These are phyloP conservation scores for Aspergillus latus DNA, from an alignment of 2,329 filamentous ascomycete species.

Conservation along the genomic window DNA sequence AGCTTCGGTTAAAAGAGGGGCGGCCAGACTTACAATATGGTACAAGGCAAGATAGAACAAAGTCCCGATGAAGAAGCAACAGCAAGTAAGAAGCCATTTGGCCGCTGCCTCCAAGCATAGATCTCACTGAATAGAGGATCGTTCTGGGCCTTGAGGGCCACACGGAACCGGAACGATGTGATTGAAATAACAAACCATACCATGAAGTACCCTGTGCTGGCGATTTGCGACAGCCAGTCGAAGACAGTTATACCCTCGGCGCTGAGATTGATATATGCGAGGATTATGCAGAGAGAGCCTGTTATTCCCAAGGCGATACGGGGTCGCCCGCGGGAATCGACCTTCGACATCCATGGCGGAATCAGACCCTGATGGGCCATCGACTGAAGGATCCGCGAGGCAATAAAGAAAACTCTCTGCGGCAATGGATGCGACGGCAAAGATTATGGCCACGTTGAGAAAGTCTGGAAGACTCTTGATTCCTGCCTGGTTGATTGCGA, in stretches of 20 bases:
- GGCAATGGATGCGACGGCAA: slow-evolving; percentile 1
- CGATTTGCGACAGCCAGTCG: slow-evolving; percentile 4
- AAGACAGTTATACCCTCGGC: neutral
- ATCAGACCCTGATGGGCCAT: slow-evolving; percentile 4
- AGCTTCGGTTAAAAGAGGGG: no score
- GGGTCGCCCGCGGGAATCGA: neutral
- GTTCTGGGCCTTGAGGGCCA: slow-evolving; percentile 2
- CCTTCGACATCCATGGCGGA: neutral
- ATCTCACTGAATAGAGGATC: neutral
- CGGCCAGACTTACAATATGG: neutral
- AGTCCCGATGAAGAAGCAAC: neutral
- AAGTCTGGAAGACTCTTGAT: slow-evolving; percentile 6
- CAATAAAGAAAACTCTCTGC: slow-evolving; percentile 9
- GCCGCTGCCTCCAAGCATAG: neutral
- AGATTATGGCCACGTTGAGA: slow-evolving; percentile 10
- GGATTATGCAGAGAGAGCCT: neutral
- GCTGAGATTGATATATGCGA: slow-evolving; percentile 9
- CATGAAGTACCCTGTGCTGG: slow-evolving; percentile 7
- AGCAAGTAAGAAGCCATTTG: neutral
- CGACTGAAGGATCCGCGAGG: slow-evolving; percentile 4
- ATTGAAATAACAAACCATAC: slow-evolving; percentile 1
- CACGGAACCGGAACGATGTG: slow-evolving; percentile 1
- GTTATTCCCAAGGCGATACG: neutral
- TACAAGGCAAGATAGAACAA: slow-evolving; percentile 3
- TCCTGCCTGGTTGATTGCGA: slow-evolving; percentile 3